Evolutionary conservation across 805 yeast species (phyloP).

Genomic region (Brettanomyces custersianus): DNA sequence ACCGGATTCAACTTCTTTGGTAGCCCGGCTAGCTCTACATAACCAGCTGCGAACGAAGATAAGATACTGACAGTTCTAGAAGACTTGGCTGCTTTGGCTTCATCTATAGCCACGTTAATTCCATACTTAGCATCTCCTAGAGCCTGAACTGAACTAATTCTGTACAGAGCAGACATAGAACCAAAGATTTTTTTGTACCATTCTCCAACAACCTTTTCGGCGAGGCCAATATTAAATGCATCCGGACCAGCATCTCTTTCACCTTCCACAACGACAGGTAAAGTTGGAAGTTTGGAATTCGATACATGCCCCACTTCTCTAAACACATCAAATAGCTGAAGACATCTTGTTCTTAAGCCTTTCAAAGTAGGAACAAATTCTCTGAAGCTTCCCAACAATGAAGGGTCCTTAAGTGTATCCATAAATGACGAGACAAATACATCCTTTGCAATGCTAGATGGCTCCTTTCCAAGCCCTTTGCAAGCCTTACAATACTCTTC

Average conservation of each 20-base stretch:
- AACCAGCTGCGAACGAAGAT: conserved; percentile 72
- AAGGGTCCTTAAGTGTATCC: conserved; percentile 32
- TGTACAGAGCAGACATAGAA: conserved; percentile 55
- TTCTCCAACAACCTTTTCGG: conserved; percentile 57
- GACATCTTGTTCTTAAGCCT: conserved; percentile 80
- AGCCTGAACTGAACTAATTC: conserved; percentile 62
- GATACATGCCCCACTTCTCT: conserved; percentile 69
- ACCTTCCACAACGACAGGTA: conserved; percentile 89
- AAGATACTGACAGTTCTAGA: conserved; percentile 52
- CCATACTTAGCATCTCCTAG: conserved; percentile 73
- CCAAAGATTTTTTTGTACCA: conserved; percentile 59
- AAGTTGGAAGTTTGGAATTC: conserved; percentile 61
- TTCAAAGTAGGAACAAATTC: conserved; percentile 83
- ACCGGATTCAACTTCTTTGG: conserved; percentile 86
- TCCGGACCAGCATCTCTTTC: conserved; percentile 90
- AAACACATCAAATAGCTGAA: conserved; percentile 71
- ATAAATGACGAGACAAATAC: conserved; percentile 18
- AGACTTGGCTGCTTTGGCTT: conserved; percentile 45
- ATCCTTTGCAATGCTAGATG: conserved; percentile 3
- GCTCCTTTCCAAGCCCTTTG: conserved; percentile 6
- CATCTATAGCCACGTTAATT: conserved; percentile 55
- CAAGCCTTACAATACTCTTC: conserved; percentile 50
- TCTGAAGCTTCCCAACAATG: conserved; percentile 49
- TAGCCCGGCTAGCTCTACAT: conserved; percentile 51
- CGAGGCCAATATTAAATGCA: conserved; percentile 76